Evolutionary conservation across 192 early-diverging fungal genomes (phyloP).

Genomic region (Gamsiella multidivaricata): DNA sequence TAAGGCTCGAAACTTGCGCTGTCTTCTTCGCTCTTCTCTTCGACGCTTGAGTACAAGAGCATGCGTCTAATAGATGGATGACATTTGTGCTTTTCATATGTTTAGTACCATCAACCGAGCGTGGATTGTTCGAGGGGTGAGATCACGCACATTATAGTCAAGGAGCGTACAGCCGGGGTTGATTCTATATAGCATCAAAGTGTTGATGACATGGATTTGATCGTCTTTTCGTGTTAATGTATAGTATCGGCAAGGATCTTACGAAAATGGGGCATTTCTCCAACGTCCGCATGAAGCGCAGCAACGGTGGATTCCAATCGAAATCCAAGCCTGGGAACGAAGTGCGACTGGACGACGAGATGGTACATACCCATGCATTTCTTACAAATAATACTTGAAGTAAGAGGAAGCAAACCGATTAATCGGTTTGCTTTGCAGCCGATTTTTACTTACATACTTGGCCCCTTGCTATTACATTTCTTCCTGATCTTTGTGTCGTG

Average conservation of each 20-base stretch:
- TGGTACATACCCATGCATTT: too few species aligned
- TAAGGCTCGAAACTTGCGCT: too few species aligned
- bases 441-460: too few species aligned
- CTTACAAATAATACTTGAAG: neutral
- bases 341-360: constrained; percentile 58
- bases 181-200: neutral
- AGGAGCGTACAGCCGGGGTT: constrained; percentile 1
- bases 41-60: neutral
- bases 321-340: constrained; percentile 51
- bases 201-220: neutral
- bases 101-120: constrained; percentile 43
- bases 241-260: constrained; percentile 44
- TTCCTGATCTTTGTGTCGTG: too few species aligned
- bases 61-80: neutral
- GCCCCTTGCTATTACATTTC: too few species aligned
- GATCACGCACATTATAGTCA: neutral
- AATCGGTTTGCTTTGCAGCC: too few species aligned
- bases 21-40: too few species aligned
- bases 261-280: constrained; percentile 38
- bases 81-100: neutral
- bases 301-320: constrained; percentile 36
- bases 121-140: constrained; percentile 54
- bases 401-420: too few species aligned
- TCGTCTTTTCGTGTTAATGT: neutral
- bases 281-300: constrained; percentile 34